These are phyloP conservation scores for Monascus purpureus DNA, from an alignment of 495 filamentous ascomycete genomes.

Conservation along the genomic window DNA sequence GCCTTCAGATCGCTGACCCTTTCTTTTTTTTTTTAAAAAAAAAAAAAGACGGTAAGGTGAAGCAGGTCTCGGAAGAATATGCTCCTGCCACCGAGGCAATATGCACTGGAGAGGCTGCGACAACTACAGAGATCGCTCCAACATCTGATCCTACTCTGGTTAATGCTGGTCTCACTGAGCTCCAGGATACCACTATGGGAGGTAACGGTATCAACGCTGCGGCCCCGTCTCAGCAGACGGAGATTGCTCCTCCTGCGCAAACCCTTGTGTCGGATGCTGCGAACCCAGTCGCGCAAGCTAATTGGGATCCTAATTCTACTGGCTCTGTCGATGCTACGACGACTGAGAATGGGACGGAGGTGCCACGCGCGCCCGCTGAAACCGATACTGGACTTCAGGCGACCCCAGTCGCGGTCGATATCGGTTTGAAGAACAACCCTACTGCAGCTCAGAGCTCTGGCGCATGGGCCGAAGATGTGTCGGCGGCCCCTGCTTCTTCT, in stretches of 20 bases:
- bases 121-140: slow-evolving; percentile 19
- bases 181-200: slow-evolving; percentile 29
- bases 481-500: slow-evolving; percentile 15
- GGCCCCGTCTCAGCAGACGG: slow-evolving; percentile 13
- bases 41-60: slow-evolving; percentile 65
- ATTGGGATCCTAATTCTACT: slow-evolving; percentile 45
- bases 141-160: slow-evolving; percentile 62
- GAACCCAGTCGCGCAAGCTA: slow-evolving; percentile 52
- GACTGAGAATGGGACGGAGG: slow-evolving; percentile 59
- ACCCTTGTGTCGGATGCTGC: slow-evolving; percentile 46
- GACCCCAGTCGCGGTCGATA: slow-evolving; percentile 35
- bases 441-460: slow-evolving; percentile 19
- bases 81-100: slow-evolving; percentile 13
- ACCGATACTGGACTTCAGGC: slow-evolving; percentile 53
- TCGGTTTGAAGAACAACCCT: slow-evolving; percentile 8
- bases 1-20: too few species aligned
- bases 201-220: slow-evolving; percentile 9
- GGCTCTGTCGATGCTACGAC: slow-evolving; percentile 33
- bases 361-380: slow-evolving; percentile 60
- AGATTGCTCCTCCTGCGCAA: slow-evolving; percentile 32
- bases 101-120: slow-evolving; percentile 2
- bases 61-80: slow-evolving; percentile 34
- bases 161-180: slow-evolving; percentile 65
- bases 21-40: too few species aligned
- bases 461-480: slow-evolving; percentile 56